phyloP scores from a whole-genome alignment of 1,284 basidiomycete genomes.

The Naganishia sp. region DNA sequence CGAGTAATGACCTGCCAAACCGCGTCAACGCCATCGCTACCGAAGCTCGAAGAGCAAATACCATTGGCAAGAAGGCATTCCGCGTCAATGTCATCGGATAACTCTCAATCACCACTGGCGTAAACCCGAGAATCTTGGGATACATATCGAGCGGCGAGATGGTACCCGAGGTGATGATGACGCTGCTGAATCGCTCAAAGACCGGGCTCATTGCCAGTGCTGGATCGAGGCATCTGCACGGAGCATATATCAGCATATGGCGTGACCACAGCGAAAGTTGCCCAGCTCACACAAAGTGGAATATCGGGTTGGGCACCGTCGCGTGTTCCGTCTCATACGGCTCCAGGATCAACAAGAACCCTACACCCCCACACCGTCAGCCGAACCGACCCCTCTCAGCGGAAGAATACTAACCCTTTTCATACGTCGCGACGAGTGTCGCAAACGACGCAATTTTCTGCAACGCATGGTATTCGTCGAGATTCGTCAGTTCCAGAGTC shows the following conservation, averaged over 20 bases:
- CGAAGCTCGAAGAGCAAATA: conserved; percentile 51
- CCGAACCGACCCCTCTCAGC: too few relatives aligned
- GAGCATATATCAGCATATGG: conserved; percentile 5
- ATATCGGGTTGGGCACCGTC: conserved; percentile 97
- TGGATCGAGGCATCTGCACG: conserved; percentile 84
- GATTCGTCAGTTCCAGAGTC: conserved; percentile 82
- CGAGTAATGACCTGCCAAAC: conserved; percentile 87
- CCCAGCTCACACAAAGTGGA: conserved; percentile 82
- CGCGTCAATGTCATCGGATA: conserved; percentile 98
- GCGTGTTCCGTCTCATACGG: conserved; percentile 99
- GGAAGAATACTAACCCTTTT: conserved; percentile 68
- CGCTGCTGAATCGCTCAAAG: conserved; percentile 96
- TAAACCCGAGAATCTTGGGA: conserved; percentile 99
- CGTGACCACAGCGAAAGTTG: background rate
- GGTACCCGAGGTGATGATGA: conserved; percentile 98
- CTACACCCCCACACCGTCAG: conserved; percentile 54
- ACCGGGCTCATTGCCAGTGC: conserved; percentile 97
- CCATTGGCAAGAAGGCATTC: conserved; percentile 96
- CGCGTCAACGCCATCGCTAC: too few relatives aligned
- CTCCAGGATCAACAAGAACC: conserved; percentile 95
- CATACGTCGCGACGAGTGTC: conserved; percentile 96
- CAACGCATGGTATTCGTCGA: conserved; percentile 88
- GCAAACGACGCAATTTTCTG: conserved; percentile 97
- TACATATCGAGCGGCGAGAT: conserved; percentile 99
- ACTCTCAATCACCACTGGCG: conserved; percentile 93